phyloP scores from a whole-genome alignment of 345 rosid species.

The Salix dunnii region DNA sequence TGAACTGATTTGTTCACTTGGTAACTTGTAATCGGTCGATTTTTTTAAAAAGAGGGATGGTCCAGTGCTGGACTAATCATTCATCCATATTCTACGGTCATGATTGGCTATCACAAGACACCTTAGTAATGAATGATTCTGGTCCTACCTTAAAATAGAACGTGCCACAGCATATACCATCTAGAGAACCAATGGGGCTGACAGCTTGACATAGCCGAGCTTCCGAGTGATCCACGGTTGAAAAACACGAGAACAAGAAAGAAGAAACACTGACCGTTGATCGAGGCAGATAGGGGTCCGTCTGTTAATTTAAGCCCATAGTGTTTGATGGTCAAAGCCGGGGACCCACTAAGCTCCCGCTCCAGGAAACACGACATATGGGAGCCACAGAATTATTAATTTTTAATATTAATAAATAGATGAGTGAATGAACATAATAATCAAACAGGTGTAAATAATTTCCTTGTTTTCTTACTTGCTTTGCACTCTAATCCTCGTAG shows the following conservation, averaged over 20 bases:
- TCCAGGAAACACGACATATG: neutral
- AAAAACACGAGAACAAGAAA: neutral
- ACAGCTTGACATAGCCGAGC: neutral
- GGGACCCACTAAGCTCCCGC: neutral
- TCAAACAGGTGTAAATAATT: neutral
- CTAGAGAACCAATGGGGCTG: neutral
- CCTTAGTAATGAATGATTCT: neutral
- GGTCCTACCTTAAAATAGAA: neutral
- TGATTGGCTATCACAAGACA: neutral
- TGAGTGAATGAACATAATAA: neutral
- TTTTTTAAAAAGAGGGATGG: neutral
- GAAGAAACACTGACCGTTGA: neutral
- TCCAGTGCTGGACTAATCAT: neutral
- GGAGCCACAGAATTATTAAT: neutral
- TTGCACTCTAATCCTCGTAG: neutral
- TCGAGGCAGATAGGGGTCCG: neutral
- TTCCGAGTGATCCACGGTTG: neutral
- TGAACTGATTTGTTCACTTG: too few relatives aligned
- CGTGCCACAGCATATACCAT: neutral
- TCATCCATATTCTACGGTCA: neutral
- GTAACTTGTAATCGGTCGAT: too few relatives aligned
- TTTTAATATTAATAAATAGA: neutral
- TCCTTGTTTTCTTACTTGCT: neutral
- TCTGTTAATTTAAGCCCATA: neutral
- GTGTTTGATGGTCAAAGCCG: neutral